These are phyloP conservation scores for Davidsoniella virescens DNA, from an alignment of 2,329 filamentous ascomycete genomes.

Conservation along the genomic window DNA sequence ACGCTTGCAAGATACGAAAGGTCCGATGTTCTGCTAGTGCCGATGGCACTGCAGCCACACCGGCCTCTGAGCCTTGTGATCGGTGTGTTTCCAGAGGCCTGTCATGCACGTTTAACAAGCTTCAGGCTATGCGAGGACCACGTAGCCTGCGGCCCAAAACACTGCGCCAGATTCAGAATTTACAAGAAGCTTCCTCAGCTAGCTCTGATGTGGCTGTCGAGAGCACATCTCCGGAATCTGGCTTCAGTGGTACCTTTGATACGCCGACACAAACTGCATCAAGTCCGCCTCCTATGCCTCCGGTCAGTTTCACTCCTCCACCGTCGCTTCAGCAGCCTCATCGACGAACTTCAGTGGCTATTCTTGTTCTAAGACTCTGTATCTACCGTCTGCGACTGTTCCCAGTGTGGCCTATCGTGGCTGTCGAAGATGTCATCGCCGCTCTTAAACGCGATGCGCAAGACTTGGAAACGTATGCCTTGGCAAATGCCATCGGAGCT, in stretches of 20 bases:
- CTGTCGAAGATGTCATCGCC: conserved; percentile 26
- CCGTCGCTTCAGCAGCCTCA: not conserved
- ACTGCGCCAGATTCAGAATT: conserved; percentile 23
- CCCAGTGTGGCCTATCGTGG: conserved; percentile 35
- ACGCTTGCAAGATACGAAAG: conserved; percentile 37
- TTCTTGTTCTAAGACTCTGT: conserved; percentile 19
- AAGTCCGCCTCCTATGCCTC: not conserved
- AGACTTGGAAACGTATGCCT: conserved; percentile 22
- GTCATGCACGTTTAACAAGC: conserved; percentile 33
- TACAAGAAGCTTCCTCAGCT: not conserved
- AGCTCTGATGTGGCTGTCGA: not conserved
- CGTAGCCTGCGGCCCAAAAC: conserved; percentile 29
- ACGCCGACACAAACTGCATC: not conserved
- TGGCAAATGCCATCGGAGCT: conserved; percentile 30
- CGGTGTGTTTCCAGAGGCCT: conserved; percentile 29
- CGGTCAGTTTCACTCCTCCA: no score
- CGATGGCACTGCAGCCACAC: conserved; percentile 20
- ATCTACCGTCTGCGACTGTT: conserved; percentile 33
- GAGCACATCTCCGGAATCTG: not conserved
- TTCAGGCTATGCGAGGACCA: conserved; percentile 29
- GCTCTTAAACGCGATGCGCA: conserved; percentile 21
- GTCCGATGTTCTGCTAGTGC: conserved; percentile 26
- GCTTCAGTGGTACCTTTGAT: not conserved
- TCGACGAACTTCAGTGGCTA: conserved; percentile 2
- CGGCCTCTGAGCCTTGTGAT: conserved; percentile 22